Evolutionary conservation across 2,329 filamentous ascomycete genomes (phyloP), one percentile per base, ranked within the genome.

Genomic region (Fusarium ambrosium): DNA sequence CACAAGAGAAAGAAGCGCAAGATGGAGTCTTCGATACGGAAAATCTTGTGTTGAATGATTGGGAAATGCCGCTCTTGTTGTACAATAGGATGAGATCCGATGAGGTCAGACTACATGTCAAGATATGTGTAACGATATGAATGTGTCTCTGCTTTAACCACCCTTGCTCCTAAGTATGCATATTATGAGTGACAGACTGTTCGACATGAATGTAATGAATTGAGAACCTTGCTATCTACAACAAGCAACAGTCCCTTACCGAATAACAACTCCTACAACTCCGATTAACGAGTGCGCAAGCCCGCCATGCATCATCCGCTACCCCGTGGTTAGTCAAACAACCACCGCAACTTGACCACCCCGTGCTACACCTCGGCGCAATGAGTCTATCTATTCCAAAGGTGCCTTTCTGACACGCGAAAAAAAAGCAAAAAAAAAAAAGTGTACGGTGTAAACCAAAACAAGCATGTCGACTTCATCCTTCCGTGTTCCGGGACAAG

Each of bases 11-110:
- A 56, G 22, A 71, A 63, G 74, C 64, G 62, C 53, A 45, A 67
- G 62, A 62, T 16, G 64, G 60, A 62, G 64, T 55, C 58, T 65
- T 70, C 34, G 58, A 62, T 68, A 69, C 58, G 61, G 65, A 75
- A 75, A 69, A 74, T 43, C 67, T 63, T 61, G 71, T 71, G 53
- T 73, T 71, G 71, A 71, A 76, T 48, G 48, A 53, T 72, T 70
- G 71, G 69, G 69, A 77, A 79, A 73, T 79, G 73, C 78, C 78
- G 66, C 78, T 79, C 78, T 79, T 79, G 72, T 74, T 78, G 76
- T 79, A 79, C 65, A 64, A 79, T 79, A 79, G 73, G 69, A 74
- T 73, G 70, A 72, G 76, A 77, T 72, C 69, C 59, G 68, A 53
- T 39, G 71, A 70, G 71, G 68, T 72, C 74, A 70, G 68, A 71